A percentile compares a stretch with the other conserved stretches of the same genome.
Evolutionary conservation across 768 basidiomycete genomes (phyloP).

Genomic region (Gymnopilus dilepis): DNA sequence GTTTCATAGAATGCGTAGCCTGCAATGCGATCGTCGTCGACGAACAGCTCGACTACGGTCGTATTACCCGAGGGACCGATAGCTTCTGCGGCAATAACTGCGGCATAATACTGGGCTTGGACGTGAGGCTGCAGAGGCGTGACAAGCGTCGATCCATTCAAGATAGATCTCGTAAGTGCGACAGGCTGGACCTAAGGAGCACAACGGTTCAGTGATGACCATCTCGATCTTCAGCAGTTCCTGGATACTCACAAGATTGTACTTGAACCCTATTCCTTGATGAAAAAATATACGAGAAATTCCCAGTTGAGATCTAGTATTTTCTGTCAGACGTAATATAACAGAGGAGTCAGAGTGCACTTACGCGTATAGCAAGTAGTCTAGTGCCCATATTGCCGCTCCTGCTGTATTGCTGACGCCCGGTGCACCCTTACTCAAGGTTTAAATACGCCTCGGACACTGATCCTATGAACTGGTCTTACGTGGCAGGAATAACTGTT

Average conservation of each 20-base stretch:
- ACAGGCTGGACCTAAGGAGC: slow-evolving; percentile 62
- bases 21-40: slow-evolving; percentile 51
- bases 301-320: slow-evolving; percentile 49
- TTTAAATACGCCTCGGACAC: not conserved
- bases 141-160: slow-evolving; percentile 57
- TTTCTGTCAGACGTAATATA: not conserved
- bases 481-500: slow-evolving; percentile 57
- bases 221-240: not conserved
- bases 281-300: slow-evolving; percentile 66
- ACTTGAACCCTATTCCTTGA: slow-evolving; percentile 73
- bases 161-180: slow-evolving; percentile 58
- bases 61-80: slow-evolving; percentile 52
- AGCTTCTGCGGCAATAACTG: slow-evolving; percentile 62
- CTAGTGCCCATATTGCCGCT: slow-evolving; percentile 69
- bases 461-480: not conserved
- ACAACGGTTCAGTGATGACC: not conserved
- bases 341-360: slow-evolving; percentile 17
- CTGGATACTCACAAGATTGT: slow-evolving; percentile 52
- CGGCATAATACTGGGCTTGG: slow-evolving; percentile 70
- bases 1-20: slow-evolving; percentile 69
- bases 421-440: slow-evolving; percentile 44
- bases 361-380: slow-evolving; percentile 65
- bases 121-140: slow-evolving; percentile 61
- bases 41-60: slow-evolving; percentile 50
- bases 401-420: slow-evolving; percentile 75